Evolutionary conservation across 2,329 filamentous ascomycete genomes (phyloP), one percentile per base, ranked within the genome.

Genomic region (Camptophora hylomeconis): DNA sequence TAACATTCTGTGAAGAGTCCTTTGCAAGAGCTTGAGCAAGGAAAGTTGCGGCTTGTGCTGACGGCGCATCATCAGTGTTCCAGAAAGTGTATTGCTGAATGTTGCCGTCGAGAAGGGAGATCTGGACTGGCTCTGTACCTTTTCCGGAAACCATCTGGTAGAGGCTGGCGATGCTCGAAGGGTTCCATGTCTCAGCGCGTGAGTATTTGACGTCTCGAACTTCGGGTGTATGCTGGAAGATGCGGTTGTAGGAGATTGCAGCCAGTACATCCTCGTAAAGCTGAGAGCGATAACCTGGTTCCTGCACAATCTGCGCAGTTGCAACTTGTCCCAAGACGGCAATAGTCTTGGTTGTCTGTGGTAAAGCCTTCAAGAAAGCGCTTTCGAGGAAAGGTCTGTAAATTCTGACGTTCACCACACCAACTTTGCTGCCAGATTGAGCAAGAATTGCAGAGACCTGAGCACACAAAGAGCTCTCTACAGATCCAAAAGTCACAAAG

Each of bases 311-410:
- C 35, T 70, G 61, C 39, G 80, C 69, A 42, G 80, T 75, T 37
- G 67, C 58, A 41, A 98, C 87, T 54, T 98, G 89, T 30, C 89
- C 89, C 5, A 98, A 71, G 12, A 95, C 83, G 20, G 78, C 77
- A 40, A 98, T 67, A 38, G 69, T 79, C 56, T 72, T 73, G 25
- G 76, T 71, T 19, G 80, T 80, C 42, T 72, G 64, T 18, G 89
- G 84, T 16, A 98, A 69, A 7, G 72, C 70, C 42, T 78, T 74
- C 39, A 95, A 63, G 66, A 98, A 95, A 28, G 82, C 80, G 52
- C 94, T 84, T 59, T 98, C 89, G 17, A 89, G 73, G 49, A 98
- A 95, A 10, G 89, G 89, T 23, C 87, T 75, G 65, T 95, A 98
- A 31, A 98, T 69, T 40, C 89, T 80, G 25, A 95, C 87, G 46